phyloP scores from a whole-genome alignment of 805 yeast species.

The Myxozyma kluyveri region DNA sequence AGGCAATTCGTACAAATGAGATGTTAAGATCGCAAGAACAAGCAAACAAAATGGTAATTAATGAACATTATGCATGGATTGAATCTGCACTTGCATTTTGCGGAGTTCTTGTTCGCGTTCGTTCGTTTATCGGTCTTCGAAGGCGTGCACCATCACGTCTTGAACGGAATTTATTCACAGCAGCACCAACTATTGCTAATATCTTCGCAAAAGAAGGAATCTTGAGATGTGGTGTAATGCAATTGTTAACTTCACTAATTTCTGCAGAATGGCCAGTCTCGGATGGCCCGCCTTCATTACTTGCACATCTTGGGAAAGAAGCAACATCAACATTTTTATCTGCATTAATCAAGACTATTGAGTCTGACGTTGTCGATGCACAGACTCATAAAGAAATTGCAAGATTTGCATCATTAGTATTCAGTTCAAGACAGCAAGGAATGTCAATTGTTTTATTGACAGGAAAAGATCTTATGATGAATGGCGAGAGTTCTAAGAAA shows the following conservation, averaged over 20 bases:
- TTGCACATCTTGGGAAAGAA: slow-evolving; percentile 74
- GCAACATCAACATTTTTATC: slow-evolving; percentile 58
- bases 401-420: slow-evolving; percentile 34
- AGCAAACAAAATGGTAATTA: slow-evolving; percentile 48
- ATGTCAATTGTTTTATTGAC: slow-evolving; percentile 38
- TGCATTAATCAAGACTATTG: slow-evolving; percentile 60
- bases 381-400: slow-evolving; percentile 30
- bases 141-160: slow-evolving; percentile 59
- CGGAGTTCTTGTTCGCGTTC: slow-evolving; percentile 53
- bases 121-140: slow-evolving; percentile 45
- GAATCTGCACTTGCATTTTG: slow-evolving; percentile 54
- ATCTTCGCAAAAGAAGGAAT: slow-evolving; percentile 52
- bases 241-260: slow-evolving; percentile 47
- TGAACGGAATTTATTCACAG: slow-evolving; percentile 58
- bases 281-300: slow-evolving; percentile 65
- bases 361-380: slow-evolving; percentile 41
- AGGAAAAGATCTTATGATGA: slow-evolving; percentile 35
- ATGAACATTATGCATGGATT: slow-evolving; percentile 52
- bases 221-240: slow-evolving; percentile 53
- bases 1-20: slow-evolving; percentile 33
- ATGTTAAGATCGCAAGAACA: slow-evolving; percentile 38
- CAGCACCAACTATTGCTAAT: slow-evolving; percentile 55
- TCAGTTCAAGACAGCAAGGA: slow-evolving; percentile 41
- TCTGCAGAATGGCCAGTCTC: slow-evolving; percentile 45
- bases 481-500: slow-evolving; percentile 9